phyloP scores from a whole-genome alignment of 2,329 filamentous ascomycete genomes.

The Exophiala mesophila region DNA sequence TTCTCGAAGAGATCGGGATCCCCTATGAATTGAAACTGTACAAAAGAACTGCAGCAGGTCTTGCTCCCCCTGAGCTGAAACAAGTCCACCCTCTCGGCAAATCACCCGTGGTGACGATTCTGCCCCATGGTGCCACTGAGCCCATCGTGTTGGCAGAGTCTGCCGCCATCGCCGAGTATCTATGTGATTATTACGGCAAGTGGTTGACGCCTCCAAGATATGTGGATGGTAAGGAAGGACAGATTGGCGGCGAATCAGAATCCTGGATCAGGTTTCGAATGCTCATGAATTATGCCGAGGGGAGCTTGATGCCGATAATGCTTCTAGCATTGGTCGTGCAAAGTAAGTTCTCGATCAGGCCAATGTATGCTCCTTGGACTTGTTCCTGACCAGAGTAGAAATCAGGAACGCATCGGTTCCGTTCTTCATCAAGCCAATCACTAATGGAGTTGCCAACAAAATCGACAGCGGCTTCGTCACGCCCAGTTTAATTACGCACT shows the following conservation, averaged over 20 bases:
- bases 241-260: slow-evolving; percentile 55
- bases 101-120: slow-evolving; percentile 70
- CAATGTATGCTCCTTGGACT: background rate
- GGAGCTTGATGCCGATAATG: slow-evolving; percentile 70
- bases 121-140: slow-evolving; percentile 41
- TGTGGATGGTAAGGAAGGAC: slow-evolving; percentile 48
- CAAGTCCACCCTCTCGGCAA: slow-evolving; percentile 82
- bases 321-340: slow-evolving; percentile 60
- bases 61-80: slow-evolving; percentile 73
- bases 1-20: slow-evolving; percentile 75
- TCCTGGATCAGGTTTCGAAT: slow-evolving; percentile 60
- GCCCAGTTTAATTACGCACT: slow-evolving; percentile 39
- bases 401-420: slow-evolving; percentile 54
- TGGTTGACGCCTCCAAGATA: slow-evolving; percentile 51
- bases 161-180: slow-evolving; percentile 73
- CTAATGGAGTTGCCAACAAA: slow-evolving; percentile 48
- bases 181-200: slow-evolving; percentile 60
- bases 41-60: slow-evolving; percentile 59
- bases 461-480: slow-evolving; percentile 38
- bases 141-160: slow-evolving; percentile 72
- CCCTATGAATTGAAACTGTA: slow-evolving; percentile 76
- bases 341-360: slow-evolving; percentile 37
- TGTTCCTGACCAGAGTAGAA: slow-evolving; percentile 26
- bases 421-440: slow-evolving; percentile 65
- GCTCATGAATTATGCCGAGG: slow-evolving; percentile 79